A percentile compares a stretch with the other conserved stretches of the same genome.
These are phyloP conservation scores for Lineolata rhizophorae DNA, from an alignment of 495 filamentous ascomycete species.

Conservation along the genomic window DNA sequence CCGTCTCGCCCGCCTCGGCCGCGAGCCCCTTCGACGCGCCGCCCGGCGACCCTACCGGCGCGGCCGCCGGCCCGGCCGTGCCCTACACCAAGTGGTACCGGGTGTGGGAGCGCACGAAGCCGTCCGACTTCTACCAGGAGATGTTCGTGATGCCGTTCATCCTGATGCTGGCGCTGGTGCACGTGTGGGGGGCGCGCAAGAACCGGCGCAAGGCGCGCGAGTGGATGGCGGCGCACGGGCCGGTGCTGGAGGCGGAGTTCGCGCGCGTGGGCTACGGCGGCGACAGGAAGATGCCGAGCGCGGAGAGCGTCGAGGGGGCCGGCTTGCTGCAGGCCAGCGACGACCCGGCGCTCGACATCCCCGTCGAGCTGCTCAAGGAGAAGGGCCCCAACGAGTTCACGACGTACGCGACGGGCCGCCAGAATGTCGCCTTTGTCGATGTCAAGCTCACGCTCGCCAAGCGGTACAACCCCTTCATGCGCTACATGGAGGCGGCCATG, in stretches of 20 bases:
- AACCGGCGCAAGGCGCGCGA: constrained; percentile 61
- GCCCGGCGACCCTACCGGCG: constrained; percentile 12
- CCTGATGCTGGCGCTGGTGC: constrained; percentile 47
- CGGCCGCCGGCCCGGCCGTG: constrained; percentile 3
- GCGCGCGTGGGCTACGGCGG: constrained; percentile 64
- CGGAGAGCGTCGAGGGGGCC: constrained; percentile 22
- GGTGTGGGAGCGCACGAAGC: constrained; percentile 68
- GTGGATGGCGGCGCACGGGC: constrained; percentile 58
- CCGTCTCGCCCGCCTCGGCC: constrained; percentile 21
- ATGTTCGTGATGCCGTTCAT: constrained; percentile 59
- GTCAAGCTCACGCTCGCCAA: constrained; percentile 62
- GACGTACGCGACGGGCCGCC: constrained; percentile 80
- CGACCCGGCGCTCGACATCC: constrained; percentile 18
- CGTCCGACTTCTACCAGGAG: constrained; percentile 70
- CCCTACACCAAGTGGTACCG: constrained; percentile 94
- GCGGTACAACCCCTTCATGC: constrained; percentile 70
- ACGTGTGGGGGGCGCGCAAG: constrained; percentile 59
- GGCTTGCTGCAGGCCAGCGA: constrained; percentile 18
- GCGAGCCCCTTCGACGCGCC: constrained; percentile 25
- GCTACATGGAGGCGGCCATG: constrained; percentile 40
- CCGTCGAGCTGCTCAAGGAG: constrained; percentile 53
- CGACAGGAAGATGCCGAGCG: constrained; percentile 15
- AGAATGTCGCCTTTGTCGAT: constrained; percentile 83
- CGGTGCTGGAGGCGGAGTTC: constrained; percentile 58
- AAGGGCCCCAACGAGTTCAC: constrained; percentile 63